These are phyloP conservation scores for Panellus pusillus DNA, from an alignment of 768 basidiomycete genomes.

Conservation along the genomic window DNA sequence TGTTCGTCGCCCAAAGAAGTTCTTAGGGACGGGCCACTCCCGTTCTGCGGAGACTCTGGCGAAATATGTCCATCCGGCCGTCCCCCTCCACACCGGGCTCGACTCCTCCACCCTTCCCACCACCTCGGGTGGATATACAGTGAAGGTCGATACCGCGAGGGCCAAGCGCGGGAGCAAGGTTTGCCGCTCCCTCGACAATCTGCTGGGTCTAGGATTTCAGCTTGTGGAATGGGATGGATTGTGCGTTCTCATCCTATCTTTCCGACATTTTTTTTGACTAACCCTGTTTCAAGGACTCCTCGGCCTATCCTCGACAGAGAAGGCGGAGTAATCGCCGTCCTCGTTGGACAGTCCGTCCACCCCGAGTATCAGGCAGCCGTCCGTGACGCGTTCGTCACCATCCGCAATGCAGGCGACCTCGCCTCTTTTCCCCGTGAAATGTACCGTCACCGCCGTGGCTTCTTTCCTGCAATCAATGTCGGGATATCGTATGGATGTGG, in stretches of 20 bases:
- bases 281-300: background rate
- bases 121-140: background rate
- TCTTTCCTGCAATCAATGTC: background rate
- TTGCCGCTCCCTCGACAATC: background rate
- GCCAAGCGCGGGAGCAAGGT: background rate
- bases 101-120: background rate
- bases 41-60: background rate
- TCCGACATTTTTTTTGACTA: too few species aligned
- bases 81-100: background rate
- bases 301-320: background rate
- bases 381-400: background rate
- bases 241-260: background rate
- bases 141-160: background rate
- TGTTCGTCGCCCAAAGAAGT: background rate
- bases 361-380: background rate
- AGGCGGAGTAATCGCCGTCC: slow-evolving; percentile 1
- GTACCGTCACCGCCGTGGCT: background rate
- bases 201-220: slow-evolving; percentile 1
- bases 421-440: background rate
- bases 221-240: background rate
- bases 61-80: background rate
- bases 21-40: background rate
- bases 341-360: background rate
- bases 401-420: background rate
- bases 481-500: background rate